These are phyloP conservation scores for Monilinia aucupariae DNA, from an alignment of 2,329 filamentous ascomycete species.

Conservation along the genomic window DNA sequence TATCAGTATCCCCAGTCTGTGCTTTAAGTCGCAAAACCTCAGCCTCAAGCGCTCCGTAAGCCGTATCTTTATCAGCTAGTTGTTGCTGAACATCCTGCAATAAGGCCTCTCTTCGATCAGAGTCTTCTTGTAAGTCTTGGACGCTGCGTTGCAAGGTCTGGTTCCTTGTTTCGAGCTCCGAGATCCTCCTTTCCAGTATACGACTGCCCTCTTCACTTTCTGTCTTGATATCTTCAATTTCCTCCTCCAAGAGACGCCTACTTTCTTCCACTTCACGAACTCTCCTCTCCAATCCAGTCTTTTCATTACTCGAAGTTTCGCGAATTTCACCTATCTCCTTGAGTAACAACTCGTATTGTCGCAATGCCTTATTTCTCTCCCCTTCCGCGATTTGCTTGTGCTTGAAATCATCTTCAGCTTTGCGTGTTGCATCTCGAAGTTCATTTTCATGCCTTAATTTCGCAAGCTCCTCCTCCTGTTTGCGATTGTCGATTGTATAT, in stretches of 20 bases:
- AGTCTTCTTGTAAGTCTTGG: conserved; percentile 45
- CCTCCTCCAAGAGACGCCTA: conserved; percentile 68
- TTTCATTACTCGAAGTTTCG: conserved; percentile 48
- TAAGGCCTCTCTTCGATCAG: conserved; percentile 34
- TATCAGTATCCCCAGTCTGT: conserved; percentile 80
- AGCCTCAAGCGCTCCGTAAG: conserved; percentile 71
- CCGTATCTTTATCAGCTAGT: conserved; percentile 61
- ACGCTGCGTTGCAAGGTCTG: conserved; percentile 51
- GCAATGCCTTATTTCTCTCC: conserved; percentile 45
- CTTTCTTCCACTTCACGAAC: conserved; percentile 68
- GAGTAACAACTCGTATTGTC: conserved; percentile 46
- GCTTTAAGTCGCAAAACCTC: conserved; percentile 81
- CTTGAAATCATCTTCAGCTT: conserved; percentile 81
- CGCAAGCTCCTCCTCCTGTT: conserved; percentile 80
- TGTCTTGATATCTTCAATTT: conserved; percentile 64
- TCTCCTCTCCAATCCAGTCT: conserved; percentile 61
- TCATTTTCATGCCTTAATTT: conserved; percentile 77
- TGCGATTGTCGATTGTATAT: conserved; percentile 81
- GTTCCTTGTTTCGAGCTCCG: conserved; percentile 57
- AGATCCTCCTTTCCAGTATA: conserved; percentile 53
- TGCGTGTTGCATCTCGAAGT: conserved; percentile 69
- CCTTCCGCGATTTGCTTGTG: conserved; percentile 54
- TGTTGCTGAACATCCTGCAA: conserved; percentile 34
- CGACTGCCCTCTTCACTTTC: conserved; percentile 66
- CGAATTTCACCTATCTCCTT: conserved; percentile 49